phyloP scores from a whole-genome alignment of 2,329 filamentous ascomycete genomes.

The Xylariaceae sp. region DNA sequence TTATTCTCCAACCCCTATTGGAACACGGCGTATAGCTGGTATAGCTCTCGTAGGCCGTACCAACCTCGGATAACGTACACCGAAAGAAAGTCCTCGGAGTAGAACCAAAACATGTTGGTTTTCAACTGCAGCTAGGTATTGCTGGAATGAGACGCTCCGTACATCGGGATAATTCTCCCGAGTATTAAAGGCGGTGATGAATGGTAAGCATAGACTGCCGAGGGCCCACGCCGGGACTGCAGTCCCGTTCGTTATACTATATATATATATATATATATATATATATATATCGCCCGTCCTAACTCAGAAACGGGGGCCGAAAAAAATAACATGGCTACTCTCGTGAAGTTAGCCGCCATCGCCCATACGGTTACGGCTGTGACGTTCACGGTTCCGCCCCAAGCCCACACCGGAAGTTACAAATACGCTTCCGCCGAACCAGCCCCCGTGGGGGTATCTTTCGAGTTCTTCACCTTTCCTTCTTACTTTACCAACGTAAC shows the following conservation, averaged over 20 bases:
- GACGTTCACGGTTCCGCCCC: constrained; percentile 32
- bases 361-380: constrained; percentile 21
- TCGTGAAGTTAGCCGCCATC: constrained; percentile 12
- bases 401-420: constrained; percentile 23
- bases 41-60: not conserved
- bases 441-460: constrained; percentile 43
- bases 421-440: constrained; percentile 33
- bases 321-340: constrained; percentile 2
- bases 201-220: not conserved
- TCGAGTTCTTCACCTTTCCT: constrained; percentile 54
- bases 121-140: not conserved
- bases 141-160: not conserved
- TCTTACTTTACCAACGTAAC: constrained; percentile 48
- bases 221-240: not conserved
- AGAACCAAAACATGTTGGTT: not conserved
- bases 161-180: not conserved
- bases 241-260: not conserved
- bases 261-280: too few species aligned
- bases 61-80: not conserved
- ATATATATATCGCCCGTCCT: not conserved
- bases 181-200: not conserved
- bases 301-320: not conserved
- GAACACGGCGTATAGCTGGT: not conserved
- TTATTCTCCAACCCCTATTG: not conserved
- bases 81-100: not conserved